These are phyloP conservation scores for Gaeumannomyces tritici DNA, from an alignment of 2,329 filamentous ascomycete genomes.

Conservation along the genomic window DNA sequence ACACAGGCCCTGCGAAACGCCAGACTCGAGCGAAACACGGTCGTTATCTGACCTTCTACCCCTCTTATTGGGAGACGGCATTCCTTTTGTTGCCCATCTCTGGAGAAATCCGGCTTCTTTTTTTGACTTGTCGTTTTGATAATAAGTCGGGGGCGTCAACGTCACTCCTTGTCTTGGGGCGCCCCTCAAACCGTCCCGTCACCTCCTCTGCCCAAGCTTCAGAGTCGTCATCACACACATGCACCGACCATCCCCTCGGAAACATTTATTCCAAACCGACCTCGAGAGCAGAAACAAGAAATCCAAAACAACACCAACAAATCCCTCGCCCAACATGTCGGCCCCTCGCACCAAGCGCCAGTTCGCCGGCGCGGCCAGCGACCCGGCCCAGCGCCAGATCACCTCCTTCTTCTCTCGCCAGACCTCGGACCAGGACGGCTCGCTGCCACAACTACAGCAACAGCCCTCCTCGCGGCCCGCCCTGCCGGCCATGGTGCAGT, in stretches of 20 bases:
- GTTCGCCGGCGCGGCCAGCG: constrained; percentile 49
- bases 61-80: background rate
- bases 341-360: constrained; percentile 48
- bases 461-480: constrained; percentile 15
- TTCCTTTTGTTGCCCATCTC: background rate
- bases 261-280: too few species aligned
- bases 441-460: background rate
- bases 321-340: constrained; percentile 29
- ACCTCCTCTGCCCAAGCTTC: background rate
- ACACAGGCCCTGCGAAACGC: background rate
- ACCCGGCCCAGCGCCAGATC: constrained; percentile 51
- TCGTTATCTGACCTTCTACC: background rate
- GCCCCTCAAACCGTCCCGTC: background rate
- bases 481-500: constrained; percentile 59
- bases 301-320: too few species aligned
- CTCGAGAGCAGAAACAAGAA: too few species aligned
- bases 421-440: constrained; percentile 9
- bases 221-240: background rate
- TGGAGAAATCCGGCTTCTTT: background rate
- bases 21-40: background rate
- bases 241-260: too few species aligned
- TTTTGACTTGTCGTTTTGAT: background rate
- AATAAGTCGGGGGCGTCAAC: background rate
- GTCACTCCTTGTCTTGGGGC: background rate
- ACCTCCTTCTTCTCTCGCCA: constrained; percentile 47